Evolutionary conservation across 805 yeast genomes (phyloP).

Genomic region (Teunomyces tritomae): DNA sequence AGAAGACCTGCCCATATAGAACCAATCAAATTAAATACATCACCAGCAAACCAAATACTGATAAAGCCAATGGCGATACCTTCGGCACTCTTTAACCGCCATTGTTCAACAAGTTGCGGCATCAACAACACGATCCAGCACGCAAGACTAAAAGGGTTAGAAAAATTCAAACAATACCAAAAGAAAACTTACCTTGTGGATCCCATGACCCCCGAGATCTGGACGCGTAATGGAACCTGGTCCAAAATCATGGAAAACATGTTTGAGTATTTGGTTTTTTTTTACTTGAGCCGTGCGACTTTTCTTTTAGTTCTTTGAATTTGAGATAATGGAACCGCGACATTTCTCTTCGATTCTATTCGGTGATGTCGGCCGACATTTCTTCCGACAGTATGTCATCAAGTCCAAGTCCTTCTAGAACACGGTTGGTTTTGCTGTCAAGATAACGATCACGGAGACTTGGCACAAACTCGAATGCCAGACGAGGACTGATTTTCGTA

Average conservation of each 20-base stretch:
- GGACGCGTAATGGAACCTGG: constrained; percentile 28
- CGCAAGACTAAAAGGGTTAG: constrained; percentile 46
- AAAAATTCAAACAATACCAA: not conserved
- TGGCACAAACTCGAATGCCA: constrained; percentile 25
- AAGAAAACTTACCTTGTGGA: constrained; percentile 49
- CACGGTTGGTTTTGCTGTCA: constrained; percentile 34
- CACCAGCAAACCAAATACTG: constrained; percentile 70
- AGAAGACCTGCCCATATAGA: constrained; percentile 67
- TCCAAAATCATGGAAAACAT: constrained; percentile 1
- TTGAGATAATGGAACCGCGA: not conserved
- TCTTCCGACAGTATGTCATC: not conserved
- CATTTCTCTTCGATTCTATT: not conserved
- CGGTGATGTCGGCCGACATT: not conserved
- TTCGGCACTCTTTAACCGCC: constrained; percentile 71
- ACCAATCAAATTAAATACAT: constrained; percentile 64
- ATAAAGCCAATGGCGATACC: constrained; percentile 73
- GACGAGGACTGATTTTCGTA: constrained; percentile 23
- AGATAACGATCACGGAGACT: constrained; percentile 39
- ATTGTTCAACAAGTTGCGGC: constrained; percentile 79
- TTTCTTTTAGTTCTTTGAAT: not conserved
- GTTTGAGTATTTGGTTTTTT: not conserved
- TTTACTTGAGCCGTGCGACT: not conserved
- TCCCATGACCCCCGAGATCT: constrained; percentile 63
- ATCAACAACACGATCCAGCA: constrained; percentile 76
- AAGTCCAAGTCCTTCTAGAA: constrained; percentile 20